Base-by-base conservation (phyloP, 768 basidiomycete genomes). In the Kwoniella botswanensis region DNA sequence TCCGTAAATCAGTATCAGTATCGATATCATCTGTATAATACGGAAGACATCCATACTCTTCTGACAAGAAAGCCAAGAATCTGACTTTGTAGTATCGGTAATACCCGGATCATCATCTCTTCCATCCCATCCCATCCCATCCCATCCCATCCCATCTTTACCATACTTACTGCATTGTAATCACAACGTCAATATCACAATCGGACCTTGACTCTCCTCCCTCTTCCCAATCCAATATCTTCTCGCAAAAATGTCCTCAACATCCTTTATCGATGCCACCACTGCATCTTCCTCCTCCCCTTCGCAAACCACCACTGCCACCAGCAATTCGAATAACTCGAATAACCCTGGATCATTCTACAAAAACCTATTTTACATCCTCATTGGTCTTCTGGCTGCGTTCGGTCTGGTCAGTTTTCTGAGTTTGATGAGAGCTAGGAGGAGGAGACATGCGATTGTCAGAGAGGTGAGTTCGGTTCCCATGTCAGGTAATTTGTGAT, bases 281-380 rank as follows among this genome's bases (percentile, higher is more conserved):
- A 66, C 69, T 26, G 41, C 65, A 24, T 22, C 72, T 35, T 55
- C 76, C 9, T 42, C 74, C 18, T 54, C 71, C 12, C 26, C 76
- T 11, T 61, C 70, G 15, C n/a, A 59, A 12, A 64, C 77, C 9
- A n/a, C 73, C 26, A 61, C 71, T 41, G 35, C 66, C 4, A 43
- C 26, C 42, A 46, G 42, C 52, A 62, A 50, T 43, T 46, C 43
- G 12, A 56, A 42, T 44, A 15, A 11, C 1, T 50, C 24, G 3
- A 46, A 42, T 9, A 29, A 52, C 64, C 72, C 64, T 18, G 61
- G 61, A 43, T 65, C 62, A 52, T 68, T 70, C 29, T 70, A 70
- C 56, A 62, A 62, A 44, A 70, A 70, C 41, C 70, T 81, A 3
- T 81, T 81, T 67, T 81, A 81, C 63, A 81, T 81, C 68, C 75